Percentiles rank a stretch among this genome's conserved stretches.
Evolutionary conservation across 257 asterid genomes (phyloP).

Genomic region (Scutellaria baicalensis): DNA sequence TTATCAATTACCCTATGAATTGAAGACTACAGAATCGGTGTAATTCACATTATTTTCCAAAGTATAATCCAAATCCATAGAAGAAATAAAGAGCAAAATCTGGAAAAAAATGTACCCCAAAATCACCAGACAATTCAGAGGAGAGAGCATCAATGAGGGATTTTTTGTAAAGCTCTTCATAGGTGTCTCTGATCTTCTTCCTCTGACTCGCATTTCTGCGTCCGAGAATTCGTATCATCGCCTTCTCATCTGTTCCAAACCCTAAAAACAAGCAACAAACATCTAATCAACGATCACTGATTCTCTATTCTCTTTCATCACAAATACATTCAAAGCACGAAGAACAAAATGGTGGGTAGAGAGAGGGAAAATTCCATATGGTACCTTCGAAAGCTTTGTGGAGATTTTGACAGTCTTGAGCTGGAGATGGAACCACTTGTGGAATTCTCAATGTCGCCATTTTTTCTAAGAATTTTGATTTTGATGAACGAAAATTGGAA

Average conservation of each 20-base stretch:
- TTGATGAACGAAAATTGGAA: not conserved
- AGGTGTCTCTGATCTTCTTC: slow-evolving; percentile 53
- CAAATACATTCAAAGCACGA: not conserved
- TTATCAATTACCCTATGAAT: not conserved
- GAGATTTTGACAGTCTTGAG: slow-evolving; percentile 52
- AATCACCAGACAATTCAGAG: slow-evolving; percentile 73
- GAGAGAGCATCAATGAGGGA: slow-evolving; percentile 45
- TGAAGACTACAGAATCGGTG: not conserved
- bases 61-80: not conserved
- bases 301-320: not conserved
- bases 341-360: not conserved
- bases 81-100: not conserved
- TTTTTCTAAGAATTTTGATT: not conserved
- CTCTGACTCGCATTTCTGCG: slow-evolving; percentile 57
- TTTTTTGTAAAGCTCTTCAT: slow-evolving; percentile 45
- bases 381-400: slow-evolving; percentile 51
- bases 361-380: not conserved
- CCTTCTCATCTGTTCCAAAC: slow-evolving; percentile 65
- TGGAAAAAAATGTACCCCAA: slow-evolving; percentile 37
- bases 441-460: slow-evolving; percentile 64
- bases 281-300: not conserved
- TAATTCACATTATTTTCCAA: not conserved
- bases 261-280: slow-evolving; percentile 39
- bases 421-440: slow-evolving; percentile 52
- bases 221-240: slow-evolving; percentile 51